Evolutionary conservation across 176 grass and related monocot species (phyloP).

Genomic region (Aegilops umbellulata): DNA sequence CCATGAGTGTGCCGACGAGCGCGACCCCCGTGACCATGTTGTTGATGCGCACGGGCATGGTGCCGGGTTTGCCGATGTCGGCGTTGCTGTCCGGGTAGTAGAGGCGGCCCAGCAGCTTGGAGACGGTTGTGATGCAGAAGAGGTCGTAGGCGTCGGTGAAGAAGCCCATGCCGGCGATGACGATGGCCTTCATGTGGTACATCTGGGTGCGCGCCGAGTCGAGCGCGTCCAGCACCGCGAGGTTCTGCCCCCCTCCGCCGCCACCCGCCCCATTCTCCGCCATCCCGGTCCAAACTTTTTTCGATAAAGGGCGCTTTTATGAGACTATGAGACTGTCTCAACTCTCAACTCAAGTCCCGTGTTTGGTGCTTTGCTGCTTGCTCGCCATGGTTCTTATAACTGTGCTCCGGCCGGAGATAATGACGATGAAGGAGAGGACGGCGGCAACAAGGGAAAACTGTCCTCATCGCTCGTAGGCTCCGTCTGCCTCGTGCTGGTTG

Average conservation of each 20-base stretch:
- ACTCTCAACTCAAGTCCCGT: neutral
- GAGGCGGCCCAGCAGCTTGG: constrained; percentile 64
- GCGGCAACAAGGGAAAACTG: constrained; percentile 16
- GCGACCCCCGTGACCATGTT: constrained; percentile 41
- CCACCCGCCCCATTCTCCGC: neutral
- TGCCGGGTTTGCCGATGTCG: neutral
- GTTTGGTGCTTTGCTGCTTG: neutral
- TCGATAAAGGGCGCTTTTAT: too few relatives aligned
- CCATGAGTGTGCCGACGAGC: constrained; percentile 40
- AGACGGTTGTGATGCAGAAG: constrained; percentile 59
- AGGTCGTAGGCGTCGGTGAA: constrained; percentile 89
- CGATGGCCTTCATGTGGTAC: constrained; percentile 60
- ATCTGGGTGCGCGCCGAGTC: constrained; percentile 57
- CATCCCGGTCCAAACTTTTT: neutral
- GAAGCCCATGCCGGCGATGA: constrained; percentile 86
- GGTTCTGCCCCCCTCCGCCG: neutral
- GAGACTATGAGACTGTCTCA: too few relatives aligned
- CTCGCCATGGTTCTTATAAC: constrained; percentile 10
- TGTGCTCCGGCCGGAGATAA: neutral
- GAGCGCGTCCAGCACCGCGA: constrained; percentile 51
- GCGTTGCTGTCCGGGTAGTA: constrained; percentile 23
- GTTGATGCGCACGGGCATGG: neutral
- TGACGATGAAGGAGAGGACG: constrained; percentile 31
- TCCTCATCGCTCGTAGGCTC: neutral
- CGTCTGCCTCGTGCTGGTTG: constrained; percentile 29